phyloP scores from a whole-genome alignment of 1,139 yeast species.

The Yamadazyma membranifaciens region DNA sequence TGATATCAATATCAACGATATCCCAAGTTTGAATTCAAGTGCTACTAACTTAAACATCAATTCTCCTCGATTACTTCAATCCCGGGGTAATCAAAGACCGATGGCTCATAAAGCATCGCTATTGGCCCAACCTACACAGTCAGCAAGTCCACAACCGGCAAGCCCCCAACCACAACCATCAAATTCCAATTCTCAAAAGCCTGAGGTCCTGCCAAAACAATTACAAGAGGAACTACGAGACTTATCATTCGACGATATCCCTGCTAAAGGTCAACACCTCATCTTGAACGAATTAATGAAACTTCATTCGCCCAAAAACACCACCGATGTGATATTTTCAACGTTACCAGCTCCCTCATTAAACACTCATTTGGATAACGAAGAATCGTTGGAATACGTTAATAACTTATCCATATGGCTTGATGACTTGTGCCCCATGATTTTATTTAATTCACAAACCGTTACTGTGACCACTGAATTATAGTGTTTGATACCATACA shows the following conservation, averaged over 20 bases:
- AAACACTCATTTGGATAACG: slow-evolving; percentile 72
- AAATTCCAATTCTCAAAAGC: background rate
- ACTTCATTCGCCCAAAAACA: slow-evolving; percentile 49
- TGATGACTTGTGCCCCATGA: slow-evolving; percentile 73
- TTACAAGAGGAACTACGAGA: slow-evolving; percentile 39
- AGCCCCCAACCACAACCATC: slow-evolving; percentile 1
- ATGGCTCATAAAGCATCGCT: slow-evolving; percentile 4
- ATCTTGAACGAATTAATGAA: slow-evolving; percentile 84
- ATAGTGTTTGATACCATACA: slow-evolving; percentile 20
- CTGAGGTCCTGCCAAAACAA: slow-evolving; percentile 32
- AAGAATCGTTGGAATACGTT: slow-evolving; percentile 71
- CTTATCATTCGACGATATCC: slow-evolving; percentile 74
- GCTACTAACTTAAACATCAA: slow-evolving; percentile 9
- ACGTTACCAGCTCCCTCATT: slow-evolving; percentile 86
- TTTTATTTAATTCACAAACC: slow-evolving; percentile 84
- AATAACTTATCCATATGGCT: slow-evolving; percentile 80
- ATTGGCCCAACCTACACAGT: background rate
- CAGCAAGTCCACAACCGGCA: background rate
- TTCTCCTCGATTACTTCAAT: slow-evolving; percentile 6
- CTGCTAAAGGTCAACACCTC: slow-evolving; percentile 88
- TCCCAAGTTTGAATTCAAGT: slow-evolving; percentile 18
- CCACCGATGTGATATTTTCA: slow-evolving; percentile 74
- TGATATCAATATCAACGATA: slow-evolving; percentile 19
- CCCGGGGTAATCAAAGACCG: slow-evolving; percentile 4
- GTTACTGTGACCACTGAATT: slow-evolving; percentile 94